Base-by-base conservation (phyloP, 805 yeast genomes). In the Candida ipomoeae region DNA sequence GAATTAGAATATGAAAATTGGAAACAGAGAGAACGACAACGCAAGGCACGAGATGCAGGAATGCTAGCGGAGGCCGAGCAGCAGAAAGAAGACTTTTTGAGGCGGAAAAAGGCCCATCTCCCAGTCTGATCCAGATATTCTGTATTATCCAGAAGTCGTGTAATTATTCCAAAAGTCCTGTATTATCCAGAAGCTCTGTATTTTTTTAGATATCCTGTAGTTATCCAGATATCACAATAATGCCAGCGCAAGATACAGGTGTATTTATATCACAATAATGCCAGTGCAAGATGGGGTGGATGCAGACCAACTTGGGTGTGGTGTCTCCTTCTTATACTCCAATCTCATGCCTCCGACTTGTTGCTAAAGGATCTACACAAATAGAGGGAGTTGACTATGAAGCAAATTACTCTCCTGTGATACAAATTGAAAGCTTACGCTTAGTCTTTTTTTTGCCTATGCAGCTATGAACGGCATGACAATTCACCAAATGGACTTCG, bases 1-100 rank as follows among this genome's bases (percentile, higher is more conserved):
- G 79, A 71, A 46, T 61, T 51, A 6, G 84, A 81, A 48, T 68
- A 59, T 48, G 47, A 47, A 17, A 59, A 53, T 23, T 78, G 82
- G 82, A 62, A 64, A 48, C 46, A 48, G 40, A 67, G 82, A 1
- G 80, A 78, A 48, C 57, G 54, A 39, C 53, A 49, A 13, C 62
- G 82, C 17, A 48, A 68, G 47, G 54, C 60, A 35, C 67, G 82
- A 11, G 82, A 78, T 44, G 53, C 67, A 11, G 60, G 61, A 14
- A 45, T 53, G 21, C 42, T 73, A 2, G 68, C 56, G 23, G 66
- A 51, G 7, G 55, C 52, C 1, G 77, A 74, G 54, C 36, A 33
- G 15, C 75, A 65, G 39, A 57, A 59, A 37, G 74, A 71, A 44
- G 74, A 70, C 17, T 50, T 52, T 4, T n/a, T 58, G 10, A 55